Conservation (phyloP, 441 rosid genomes). For the Corymbia citriodora region DNA sequence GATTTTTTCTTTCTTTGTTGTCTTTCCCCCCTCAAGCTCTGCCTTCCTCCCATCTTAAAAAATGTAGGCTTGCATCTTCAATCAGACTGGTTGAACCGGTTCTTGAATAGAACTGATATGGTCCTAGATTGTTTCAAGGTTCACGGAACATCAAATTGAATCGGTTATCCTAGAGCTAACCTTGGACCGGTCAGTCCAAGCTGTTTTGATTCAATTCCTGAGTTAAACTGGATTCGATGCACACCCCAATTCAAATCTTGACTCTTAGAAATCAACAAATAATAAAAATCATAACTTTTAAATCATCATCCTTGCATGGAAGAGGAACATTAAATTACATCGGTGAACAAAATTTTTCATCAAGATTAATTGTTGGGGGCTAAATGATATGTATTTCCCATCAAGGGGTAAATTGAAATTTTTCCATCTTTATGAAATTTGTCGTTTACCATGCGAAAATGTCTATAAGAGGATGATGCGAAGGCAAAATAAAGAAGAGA, state of each 20-base stretch:
- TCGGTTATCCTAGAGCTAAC: not conserved
- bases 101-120: not conserved
- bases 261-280: not conserved
- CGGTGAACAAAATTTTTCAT: no score
- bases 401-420: fast-evolving
- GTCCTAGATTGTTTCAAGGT: not conserved
- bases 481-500: not conserved
- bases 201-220: fast-evolving
- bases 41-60: no score
- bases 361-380: no score
- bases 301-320: not conserved
- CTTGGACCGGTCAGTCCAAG: not conserved
- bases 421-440: not conserved
- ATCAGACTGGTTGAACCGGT: not conserved
- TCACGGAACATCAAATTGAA: fast-evolving
- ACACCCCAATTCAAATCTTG: not conserved
- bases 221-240: fast-evolving
- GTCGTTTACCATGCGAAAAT: not conserved
- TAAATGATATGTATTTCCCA: no score
- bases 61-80: no score
- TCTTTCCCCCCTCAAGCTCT: no score
- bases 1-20: no score
- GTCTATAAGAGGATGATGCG: not conserved
- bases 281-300: no score
- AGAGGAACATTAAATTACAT: not conserved